These are phyloP conservation scores for thale cress (Arabidopsis thaliana) DNA, from an alignment of 345 rosid species.

Conservation along the genomic window DNA sequence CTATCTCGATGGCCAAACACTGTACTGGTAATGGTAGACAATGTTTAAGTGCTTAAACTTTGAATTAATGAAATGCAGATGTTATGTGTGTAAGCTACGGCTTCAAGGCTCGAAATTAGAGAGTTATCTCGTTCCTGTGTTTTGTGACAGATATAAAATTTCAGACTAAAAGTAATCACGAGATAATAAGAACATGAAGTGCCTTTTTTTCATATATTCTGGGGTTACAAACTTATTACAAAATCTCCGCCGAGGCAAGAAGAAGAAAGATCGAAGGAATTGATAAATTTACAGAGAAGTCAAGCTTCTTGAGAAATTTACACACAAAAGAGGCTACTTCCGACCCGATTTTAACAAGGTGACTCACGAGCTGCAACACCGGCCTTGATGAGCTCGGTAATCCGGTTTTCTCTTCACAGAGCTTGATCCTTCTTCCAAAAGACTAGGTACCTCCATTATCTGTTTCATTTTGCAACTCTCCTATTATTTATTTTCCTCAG, in stretches of 20 bases:
- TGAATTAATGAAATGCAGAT: conserved; percentile 32
- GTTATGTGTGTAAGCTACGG: conserved; percentile 29
- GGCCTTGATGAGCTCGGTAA: conserved; percentile 37
- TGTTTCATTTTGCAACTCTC: conserved; percentile 35
- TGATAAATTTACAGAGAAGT: conserved; percentile 39
- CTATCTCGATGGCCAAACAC: conserved; percentile 25
- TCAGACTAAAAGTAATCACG: conserved; percentile 7
- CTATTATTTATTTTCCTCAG: background rate
- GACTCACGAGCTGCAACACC: conserved; percentile 58
- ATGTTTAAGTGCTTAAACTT: conserved; percentile 25
- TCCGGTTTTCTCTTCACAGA: conserved; percentile 61
- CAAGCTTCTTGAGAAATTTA: conserved; percentile 28
- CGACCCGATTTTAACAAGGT: background rate
- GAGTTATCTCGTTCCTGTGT: background rate
- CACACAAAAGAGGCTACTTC: conserved; percentile 35
- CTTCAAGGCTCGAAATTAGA: conserved; percentile 3
- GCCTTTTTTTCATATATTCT: conserved; percentile 16
- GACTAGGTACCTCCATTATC: conserved; percentile 80
- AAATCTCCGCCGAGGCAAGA: conserved; percentile 32
- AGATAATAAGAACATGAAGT: background rate
- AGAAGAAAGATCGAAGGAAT: conserved; percentile 24
- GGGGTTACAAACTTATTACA: conserved; percentile 29
- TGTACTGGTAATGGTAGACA: conserved; percentile 20
- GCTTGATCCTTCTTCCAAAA: conserved; percentile 77
- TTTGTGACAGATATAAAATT: background rate